Evolutionary conservation across 2,329 filamentous ascomycete genomes (phyloP), one percentile per base, ranked within the genome.

Genomic region (Phialophora tarda): DNA sequence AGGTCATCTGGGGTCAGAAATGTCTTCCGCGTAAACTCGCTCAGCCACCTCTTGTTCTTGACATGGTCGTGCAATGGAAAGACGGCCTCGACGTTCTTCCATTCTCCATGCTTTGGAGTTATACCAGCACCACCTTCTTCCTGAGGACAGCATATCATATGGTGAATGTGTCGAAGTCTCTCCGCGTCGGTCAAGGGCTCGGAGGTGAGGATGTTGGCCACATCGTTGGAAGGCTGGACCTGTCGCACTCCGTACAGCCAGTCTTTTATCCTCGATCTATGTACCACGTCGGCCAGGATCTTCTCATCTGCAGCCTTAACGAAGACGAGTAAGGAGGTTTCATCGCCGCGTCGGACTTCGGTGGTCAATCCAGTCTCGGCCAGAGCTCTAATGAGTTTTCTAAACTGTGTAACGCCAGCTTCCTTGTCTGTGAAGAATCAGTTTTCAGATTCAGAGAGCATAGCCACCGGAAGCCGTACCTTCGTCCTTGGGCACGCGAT

Each of bases 241-340:
- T 91, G 85, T 69, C 92, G 89, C 62, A 97, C 90, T 60, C 93
- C 93, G 76, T 95, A 90, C 38, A 98, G 87, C 92, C 93, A 99
- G 79, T 98, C 95, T 76, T 93, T 91, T 21, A 97, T 89, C 70
- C 95, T 91, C 63, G 91, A 91, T 71, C 92, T 88, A 78, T 97
- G 96, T 58, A 97, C 86, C 74, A 96, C 91, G 70, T 89, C 88
- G 66, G 86, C 86, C 66, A 99, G 84, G 70, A 93, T 87, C 72
- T 88, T 84, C 68, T 90, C 84, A 24, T 92, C 93, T 41, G 90
- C 88, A 50, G 96, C 87, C 75, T 89, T 91, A 75, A 93, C 85
- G 76, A 97, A 97, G 72, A 98, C 81, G 56, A 98, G 84, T 47
- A 98, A 82, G 2, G 91, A 91, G 63, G 86, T 83, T 30, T 88